Percentiles rank a stretch among this genome's conserved stretches.
These are phyloP conservation scores for Coix lacrymajobi DNA, from an alignment of 176 grass and related monocot species.

Conservation along the genomic window DNA sequence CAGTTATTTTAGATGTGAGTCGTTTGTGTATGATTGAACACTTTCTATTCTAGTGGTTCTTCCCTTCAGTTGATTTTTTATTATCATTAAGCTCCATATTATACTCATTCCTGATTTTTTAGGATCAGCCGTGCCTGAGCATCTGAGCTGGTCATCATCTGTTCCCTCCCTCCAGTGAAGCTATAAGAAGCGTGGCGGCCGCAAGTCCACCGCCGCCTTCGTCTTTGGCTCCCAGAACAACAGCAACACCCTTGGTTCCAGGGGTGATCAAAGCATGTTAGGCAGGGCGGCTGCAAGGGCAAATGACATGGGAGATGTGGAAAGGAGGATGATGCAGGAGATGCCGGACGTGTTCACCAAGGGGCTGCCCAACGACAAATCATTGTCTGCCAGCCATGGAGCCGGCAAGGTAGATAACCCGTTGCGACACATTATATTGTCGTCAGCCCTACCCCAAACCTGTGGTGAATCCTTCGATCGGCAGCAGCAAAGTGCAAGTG, in stretches of 20 bases:
- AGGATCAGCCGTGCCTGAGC: not conserved
- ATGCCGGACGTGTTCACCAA: conserved; percentile 80
- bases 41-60: not conserved
- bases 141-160: not conserved
- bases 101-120: not conserved
- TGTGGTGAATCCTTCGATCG: not conserved
- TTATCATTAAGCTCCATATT: not conserved
- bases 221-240: not conserved
- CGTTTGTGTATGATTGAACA: not conserved
- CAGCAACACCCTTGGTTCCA: not conserved
- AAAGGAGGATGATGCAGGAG: conserved; percentile 58
- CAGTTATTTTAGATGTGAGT: not conserved
- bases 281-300: not conserved
- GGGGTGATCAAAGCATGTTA: not conserved
- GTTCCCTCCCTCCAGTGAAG: not conserved
- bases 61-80: not conserved
- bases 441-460: conserved; percentile 31
- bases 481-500: not conserved
- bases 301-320: conserved; percentile 38
- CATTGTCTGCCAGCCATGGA: too few species aligned
- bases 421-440: conserved; percentile 81
- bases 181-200: not conserved
- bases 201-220: not conserved
- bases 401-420: conserved; percentile 56
- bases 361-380: conserved; percentile 59